These are phyloP conservation scores for Trichoderma arundinaceum DNA, from an alignment of 2,329 filamentous ascomycete genomes.

Conservation along the genomic window DNA sequence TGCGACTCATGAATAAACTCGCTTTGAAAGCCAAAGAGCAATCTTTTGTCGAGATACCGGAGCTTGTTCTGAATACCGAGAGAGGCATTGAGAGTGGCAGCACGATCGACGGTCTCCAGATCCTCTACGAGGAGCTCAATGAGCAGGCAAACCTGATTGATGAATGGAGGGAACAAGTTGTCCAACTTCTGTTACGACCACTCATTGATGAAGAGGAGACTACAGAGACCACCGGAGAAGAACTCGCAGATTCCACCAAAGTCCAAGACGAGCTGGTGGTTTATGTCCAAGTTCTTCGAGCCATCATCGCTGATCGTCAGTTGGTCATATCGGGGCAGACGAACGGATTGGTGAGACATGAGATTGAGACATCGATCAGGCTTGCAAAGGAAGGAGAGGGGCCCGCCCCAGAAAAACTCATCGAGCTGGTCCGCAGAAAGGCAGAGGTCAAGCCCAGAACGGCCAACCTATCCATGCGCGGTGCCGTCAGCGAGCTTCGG, in stretches of 20 bases:
- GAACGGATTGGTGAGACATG: constrained; percentile 77
- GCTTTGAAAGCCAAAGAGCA: constrained; percentile 57
- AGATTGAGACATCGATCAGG: constrained; percentile 66
- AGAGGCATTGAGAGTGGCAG: constrained; percentile 75
- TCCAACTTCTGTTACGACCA: constrained; percentile 72
- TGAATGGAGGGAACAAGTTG: constrained; percentile 75
- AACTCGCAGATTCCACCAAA: constrained; percentile 86
- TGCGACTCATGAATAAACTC: constrained; percentile 66
- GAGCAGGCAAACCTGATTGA: constrained; percentile 73
- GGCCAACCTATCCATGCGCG: constrained; percentile 69
- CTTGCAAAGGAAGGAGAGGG: constrained; percentile 69
- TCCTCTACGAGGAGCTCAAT: constrained; percentile 70
- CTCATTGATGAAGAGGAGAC: constrained; percentile 82
- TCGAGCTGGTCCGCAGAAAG: constrained; percentile 58
- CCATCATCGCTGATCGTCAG: constrained; percentile 78
- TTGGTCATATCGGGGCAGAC: constrained; percentile 75
- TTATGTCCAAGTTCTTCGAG: constrained; percentile 79
- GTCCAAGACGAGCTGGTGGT: constrained; percentile 88
- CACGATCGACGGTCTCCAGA: constrained; percentile 69
- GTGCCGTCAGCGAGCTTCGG: constrained; percentile 72
- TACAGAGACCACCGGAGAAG: constrained; percentile 80
- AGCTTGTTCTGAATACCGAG: constrained; percentile 56
- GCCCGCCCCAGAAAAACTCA: constrained; percentile 68
- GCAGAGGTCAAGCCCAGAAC: constrained; percentile 54
- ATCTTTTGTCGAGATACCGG: constrained; percentile 66